A percentile compares a stretch with the other conserved stretches of the same genome.
Evolutionary conservation across 2,329 filamentous ascomycete genomes (phyloP).

Genomic region (Fusarium sp.): DNA sequence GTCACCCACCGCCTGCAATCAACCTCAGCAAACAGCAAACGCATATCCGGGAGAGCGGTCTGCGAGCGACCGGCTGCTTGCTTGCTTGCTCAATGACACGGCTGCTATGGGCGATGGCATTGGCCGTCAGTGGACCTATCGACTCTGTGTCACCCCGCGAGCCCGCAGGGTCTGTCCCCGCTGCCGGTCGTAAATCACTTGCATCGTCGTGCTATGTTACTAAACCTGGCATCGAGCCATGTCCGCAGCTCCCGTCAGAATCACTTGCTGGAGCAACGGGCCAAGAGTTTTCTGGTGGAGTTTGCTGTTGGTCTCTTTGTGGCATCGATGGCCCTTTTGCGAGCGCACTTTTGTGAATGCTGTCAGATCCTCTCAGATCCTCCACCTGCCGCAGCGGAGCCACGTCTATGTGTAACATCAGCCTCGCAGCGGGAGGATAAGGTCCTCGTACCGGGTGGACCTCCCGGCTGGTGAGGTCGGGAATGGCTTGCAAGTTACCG

Average conservation of each 20-base stretch:
- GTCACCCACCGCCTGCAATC: constrained; percentile 10
- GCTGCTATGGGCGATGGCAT: constrained; percentile 22
- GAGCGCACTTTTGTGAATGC: neutral
- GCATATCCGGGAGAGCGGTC: constrained; percentile 31
- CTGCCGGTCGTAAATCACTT: constrained; percentile 25
- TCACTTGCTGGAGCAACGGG: constrained; percentile 2
- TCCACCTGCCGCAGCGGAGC: neutral
- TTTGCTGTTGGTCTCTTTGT: constrained; percentile 7
- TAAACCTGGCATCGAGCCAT: constrained; percentile 35
- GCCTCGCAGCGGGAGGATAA: neutral
- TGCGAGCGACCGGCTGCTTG: constrained; percentile 29
- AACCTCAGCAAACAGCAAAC: neutral
- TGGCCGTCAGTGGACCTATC: constrained; percentile 31
- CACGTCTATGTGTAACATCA: constrained; percentile 13
- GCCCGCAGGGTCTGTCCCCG: constrained; percentile 31
- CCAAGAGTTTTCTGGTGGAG: constrained; percentile 4
- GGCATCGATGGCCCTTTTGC: constrained; percentile 12
- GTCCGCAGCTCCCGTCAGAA: neutral
- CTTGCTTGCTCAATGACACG: constrained; percentile 22
- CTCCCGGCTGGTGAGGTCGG: neutral
- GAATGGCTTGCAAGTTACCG: neutral
- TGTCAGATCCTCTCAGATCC: neutral
- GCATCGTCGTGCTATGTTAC: constrained; percentile 34
- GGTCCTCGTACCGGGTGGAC: constrained; percentile 13
- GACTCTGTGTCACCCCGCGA: constrained; percentile 22